Percentiles rank a stretch among this genome's conserved stretches.
Conservation (phyloP, 169 alveolate species). For the Plasmodium vinckei region DNA sequence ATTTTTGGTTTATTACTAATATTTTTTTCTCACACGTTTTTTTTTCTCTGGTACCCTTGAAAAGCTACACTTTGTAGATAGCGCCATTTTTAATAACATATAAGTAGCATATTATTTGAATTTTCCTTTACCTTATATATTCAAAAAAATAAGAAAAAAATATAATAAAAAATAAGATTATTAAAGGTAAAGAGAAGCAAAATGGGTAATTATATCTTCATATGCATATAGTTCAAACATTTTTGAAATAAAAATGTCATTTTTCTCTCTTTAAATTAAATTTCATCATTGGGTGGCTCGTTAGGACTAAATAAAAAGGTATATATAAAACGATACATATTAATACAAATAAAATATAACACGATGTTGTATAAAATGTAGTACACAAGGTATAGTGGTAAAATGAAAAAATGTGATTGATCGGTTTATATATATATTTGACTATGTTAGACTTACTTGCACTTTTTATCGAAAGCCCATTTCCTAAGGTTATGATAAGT, state of each 20-base stretch:
- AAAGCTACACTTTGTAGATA: no score
- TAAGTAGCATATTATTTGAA: no score
- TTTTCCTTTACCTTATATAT: no score
- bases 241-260: neutral
- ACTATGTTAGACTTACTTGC: conserved; percentile 62
- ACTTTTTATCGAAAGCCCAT: conserved; percentile 82
- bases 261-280: neutral
- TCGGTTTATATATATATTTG: neutral
- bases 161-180: no score
- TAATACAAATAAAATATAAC: neutral
- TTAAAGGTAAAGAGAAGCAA: neutral
- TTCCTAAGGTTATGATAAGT: conserved; percentile 81
- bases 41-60: no score
- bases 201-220: neutral
- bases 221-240: neutral
- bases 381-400: neutral
- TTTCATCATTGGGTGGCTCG: conserved; percentile 66
- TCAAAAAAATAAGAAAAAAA: no score
- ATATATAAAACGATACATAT: neutral
- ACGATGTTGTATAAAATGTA: conserved; percentile 1
- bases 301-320: conserved; percentile 43
- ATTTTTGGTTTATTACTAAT: no score
- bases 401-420: neutral
- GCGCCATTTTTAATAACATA: no score
- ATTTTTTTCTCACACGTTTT: no score